Conservation (phyloP, 1,139 yeast species). For the Keqinozyma sinolaborantium region DNA sequence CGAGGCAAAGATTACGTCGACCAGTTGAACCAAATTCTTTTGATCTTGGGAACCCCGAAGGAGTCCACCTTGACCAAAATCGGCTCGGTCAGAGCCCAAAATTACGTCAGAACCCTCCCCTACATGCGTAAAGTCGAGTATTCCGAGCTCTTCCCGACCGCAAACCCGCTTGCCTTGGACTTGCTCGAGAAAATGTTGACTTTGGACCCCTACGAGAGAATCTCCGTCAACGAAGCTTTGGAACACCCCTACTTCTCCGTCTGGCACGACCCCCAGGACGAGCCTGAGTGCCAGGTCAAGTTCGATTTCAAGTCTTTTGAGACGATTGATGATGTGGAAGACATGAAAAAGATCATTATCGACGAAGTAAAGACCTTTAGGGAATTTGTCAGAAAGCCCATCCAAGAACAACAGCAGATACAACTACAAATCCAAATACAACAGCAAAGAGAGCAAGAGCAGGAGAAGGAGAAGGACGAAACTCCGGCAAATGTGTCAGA, state of each 20-base stretch:
- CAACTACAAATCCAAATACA: conserved; percentile 37
- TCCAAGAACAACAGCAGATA: conserved; percentile 59
- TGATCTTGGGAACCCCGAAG: conserved; percentile 86
- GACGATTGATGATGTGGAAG: conserved; percentile 73
- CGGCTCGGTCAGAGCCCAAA: conserved; percentile 88
- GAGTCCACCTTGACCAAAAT: conserved; percentile 79
- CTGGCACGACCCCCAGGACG: conserved; percentile 97
- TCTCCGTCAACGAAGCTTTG: conserved; percentile 85
- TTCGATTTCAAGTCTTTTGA: conserved; percentile 88
- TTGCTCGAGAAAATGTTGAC: conserved; percentile 78
- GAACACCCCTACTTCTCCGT: conserved; percentile 84
- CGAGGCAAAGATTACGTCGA: conserved; percentile 96
- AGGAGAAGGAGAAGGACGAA: conserved; percentile 11
- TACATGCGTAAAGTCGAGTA: conserved; percentile 82
- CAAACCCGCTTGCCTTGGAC: conserved; percentile 85
- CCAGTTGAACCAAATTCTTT: conserved; percentile 83
- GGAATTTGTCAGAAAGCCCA: conserved; percentile 74
- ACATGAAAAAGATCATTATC: conserved; percentile 72
- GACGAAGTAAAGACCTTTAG: conserved; percentile 82
- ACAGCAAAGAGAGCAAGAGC: conserved; percentile 27
- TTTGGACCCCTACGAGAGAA: conserved; percentile 82
- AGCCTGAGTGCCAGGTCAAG: conserved; percentile 77
- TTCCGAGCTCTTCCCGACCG: conserved; percentile 67
- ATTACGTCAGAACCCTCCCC: conserved; percentile 84
- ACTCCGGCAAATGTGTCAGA: conserved; percentile 9